phyloP scores from a whole-genome alignment of 2,329 filamentous ascomycete genomes.

The Aspergillus brasiliensis region DNA sequence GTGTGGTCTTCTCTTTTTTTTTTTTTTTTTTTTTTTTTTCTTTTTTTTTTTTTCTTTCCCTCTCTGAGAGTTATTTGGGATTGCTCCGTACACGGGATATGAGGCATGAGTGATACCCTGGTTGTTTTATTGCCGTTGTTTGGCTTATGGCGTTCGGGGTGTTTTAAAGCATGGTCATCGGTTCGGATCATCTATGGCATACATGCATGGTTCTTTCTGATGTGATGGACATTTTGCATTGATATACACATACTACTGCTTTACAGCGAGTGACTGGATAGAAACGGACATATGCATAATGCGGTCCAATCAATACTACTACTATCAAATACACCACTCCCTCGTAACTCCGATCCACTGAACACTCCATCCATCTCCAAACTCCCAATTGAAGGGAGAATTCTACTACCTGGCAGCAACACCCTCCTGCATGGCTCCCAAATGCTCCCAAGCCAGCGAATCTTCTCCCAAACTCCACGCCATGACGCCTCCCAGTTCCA shows the following conservation, averaged over 20 bases:
- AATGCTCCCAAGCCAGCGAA: conserved; percentile 46
- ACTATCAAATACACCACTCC: neutral
- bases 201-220: too few species aligned
- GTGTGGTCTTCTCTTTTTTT: too few species aligned
- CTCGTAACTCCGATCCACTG: neutral
- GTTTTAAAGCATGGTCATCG: neutral
- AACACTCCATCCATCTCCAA: neutral
- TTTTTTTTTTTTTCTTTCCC: neutral
- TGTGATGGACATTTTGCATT: too few species aligned
- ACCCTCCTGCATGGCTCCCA: conserved; percentile 46
- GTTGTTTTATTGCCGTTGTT: conserved; percentile 5
- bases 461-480: conserved; percentile 76
- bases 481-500: conserved; percentile 69
- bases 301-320: too few species aligned
- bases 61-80: neutral
- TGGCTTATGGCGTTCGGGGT: neutral
- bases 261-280: too few species aligned
- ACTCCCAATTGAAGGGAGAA: neutral
- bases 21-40: neutral
- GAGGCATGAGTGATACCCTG: conserved; percentile 23
- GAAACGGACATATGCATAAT: too few species aligned
- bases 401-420: conserved; percentile 15
- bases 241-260: too few species aligned
- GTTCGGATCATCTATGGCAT: neutral
- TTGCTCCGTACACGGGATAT: conserved; percentile 17